Evolutionary conservation across 169 alveolate species (phyloP).

Genomic region (Theileria sp.): DNA sequence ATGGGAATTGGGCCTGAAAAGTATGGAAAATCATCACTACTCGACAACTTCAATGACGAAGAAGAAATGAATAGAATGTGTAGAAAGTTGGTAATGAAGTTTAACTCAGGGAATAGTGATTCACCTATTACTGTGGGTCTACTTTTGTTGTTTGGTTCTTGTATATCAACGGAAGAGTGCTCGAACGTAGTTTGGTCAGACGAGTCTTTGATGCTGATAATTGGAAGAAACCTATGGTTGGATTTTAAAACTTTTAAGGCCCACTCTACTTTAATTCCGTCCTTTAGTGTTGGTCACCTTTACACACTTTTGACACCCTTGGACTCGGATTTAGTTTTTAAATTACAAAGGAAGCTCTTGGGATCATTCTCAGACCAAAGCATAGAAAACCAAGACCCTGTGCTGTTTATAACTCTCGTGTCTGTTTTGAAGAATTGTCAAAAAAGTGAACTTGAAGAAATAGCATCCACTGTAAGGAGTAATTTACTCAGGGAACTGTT

Average conservation of each 20-base stretch:
- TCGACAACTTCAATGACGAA: background rate
- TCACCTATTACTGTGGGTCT: constrained; percentile 48
- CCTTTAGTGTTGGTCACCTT: constrained; percentile 29
- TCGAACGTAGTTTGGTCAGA: constrained; percentile 55
- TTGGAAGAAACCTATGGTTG: constrained; percentile 44
- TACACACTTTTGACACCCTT: constrained; percentile 21
- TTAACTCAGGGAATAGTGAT: constrained; percentile 46
- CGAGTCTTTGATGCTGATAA: constrained; percentile 37
- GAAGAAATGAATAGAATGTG: constrained; percentile 12
- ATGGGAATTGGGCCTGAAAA: background rate
- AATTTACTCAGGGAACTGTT: background rate
- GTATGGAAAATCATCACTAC: background rate
- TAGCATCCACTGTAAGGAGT: background rate
- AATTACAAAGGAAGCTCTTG: constrained; percentile 32
- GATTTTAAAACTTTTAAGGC: constrained; percentile 28
- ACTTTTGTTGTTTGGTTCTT: constrained; percentile 41
- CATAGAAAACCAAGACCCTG: constrained; percentile 19
- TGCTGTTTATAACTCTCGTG: constrained; percentile 23
- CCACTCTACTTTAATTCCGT: constrained; percentile 17
- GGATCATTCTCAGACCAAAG: constrained; percentile 16
- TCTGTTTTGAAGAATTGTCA: constrained; percentile 1
- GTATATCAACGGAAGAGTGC: constrained; percentile 34
- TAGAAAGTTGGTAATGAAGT: constrained; percentile 5
- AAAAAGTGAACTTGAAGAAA: constrained; percentile 3
- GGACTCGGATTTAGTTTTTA: constrained; percentile 12